Evolutionary conservation across 805 yeast genomes (phyloP), one percentile per base, ranked within the genome.

Genomic region (Ogataea methylovora): DNA sequence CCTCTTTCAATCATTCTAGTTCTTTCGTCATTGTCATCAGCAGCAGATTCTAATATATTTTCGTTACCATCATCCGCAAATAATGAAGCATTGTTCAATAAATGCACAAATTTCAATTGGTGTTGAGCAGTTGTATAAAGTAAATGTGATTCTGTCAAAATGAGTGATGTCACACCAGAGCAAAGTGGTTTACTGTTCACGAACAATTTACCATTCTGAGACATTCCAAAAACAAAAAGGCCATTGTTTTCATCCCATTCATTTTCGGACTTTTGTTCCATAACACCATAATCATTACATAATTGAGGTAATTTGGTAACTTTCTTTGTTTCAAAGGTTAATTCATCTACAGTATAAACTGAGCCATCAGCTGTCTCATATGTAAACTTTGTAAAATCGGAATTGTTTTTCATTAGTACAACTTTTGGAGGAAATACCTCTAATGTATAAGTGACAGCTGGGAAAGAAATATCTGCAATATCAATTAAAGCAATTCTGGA

Each of bases 1-100:
- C 98, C 97, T 44, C 96, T 71, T 59, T 92, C 99, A 35, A 92
- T 79, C 38, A 80, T 75, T 48, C 99, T 75, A 12, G 81, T 70
- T 59, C 97, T 75, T 61, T 90, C 98, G 56, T 86, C 96, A 22
- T 56, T 48, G 24, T 37, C 40, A 10, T 38, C 39, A 5, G 37
- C 34, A 11, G 32, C 29, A 7, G 35, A 19, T n/a, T 37, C 45
- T 11, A 38, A 26, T 1, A 38, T 12, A 19, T 44, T 37, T n/a
- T 38, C 43, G 13, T 29, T 26, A 12, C 46, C 42, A 8, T 33
- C 33, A 5, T 40, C 41, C 14, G 41, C 43, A 34, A 47, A 45
- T 12, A 53, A 35, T 6, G 46, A 38, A 7, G 43, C 46, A 17
- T 47, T 48, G 4, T 49, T 39, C 14, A 39, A 30, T 48, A 88